These are phyloP conservation scores for Fusarium coicis DNA, from an alignment of 2,329 filamentous ascomycete species.

Conservation along the genomic window DNA sequence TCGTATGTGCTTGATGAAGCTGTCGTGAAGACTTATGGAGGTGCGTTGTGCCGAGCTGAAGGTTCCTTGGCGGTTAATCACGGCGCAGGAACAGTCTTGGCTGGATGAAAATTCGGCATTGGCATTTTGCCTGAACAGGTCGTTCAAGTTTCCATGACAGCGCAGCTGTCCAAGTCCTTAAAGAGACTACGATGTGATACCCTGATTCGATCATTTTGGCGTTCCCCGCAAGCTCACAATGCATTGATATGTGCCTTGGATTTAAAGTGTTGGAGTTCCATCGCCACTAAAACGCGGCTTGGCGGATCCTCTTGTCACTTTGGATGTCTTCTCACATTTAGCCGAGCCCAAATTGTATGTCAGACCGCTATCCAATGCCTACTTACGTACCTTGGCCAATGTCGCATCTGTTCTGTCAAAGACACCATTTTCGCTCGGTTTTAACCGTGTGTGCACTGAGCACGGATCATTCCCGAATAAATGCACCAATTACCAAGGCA, in stretches of 20 bases:
- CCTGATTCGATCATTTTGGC: background rate
- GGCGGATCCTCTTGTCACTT: background rate
- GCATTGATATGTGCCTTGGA: background rate
- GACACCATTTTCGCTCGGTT: background rate
- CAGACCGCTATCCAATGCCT: background rate
- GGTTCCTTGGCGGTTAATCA: background rate
- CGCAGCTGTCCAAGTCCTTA: too few relatives aligned
- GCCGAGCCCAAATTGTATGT: background rate
- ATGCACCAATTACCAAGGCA: conserved; percentile 10
- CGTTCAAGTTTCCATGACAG: background rate
- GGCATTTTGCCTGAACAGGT: background rate
- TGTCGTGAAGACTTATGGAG: background rate
- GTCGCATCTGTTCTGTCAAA: background rate
- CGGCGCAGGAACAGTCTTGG: background rate
- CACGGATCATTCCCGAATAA: conserved; percentile 4
- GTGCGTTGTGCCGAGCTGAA: background rate
- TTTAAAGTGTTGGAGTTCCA: background rate
- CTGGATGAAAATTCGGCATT: background rate
- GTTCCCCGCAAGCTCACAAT: conserved; percentile 13
- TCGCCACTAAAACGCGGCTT: background rate
- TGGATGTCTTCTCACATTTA: background rate
- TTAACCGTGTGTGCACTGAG: background rate
- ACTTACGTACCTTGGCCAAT: background rate
- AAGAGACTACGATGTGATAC: background rate
- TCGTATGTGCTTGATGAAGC: background rate